phyloP scores from a whole-genome alignment of 768 basidiomycete genomes.

The Cubamyces lactineus region DNA sequence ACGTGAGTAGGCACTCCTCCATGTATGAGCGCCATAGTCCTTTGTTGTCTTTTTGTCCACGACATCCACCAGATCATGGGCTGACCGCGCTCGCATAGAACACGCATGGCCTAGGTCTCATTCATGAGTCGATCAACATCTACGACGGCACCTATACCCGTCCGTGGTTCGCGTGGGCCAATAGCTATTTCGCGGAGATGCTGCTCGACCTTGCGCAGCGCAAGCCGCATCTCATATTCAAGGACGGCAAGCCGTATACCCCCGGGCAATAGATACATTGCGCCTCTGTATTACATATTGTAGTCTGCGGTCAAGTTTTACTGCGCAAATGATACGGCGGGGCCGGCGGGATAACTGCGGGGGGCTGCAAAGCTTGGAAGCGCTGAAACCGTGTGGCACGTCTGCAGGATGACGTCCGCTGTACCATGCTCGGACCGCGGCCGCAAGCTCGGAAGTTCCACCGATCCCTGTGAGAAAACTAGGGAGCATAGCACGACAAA shows the following conservation, averaged over 20 bases:
- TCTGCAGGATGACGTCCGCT: not conserved
- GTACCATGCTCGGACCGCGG: too few relatives aligned
- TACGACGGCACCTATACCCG: constrained; percentile 64
- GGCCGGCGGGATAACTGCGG: constrained; percentile 3
- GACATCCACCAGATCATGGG: not conserved
- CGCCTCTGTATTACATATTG: not conserved
- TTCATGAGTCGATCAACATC: constrained; percentile 75
- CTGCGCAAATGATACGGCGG: constrained; percentile 12
- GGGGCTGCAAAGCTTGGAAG: not conserved
- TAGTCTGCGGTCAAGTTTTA: constrained; percentile 5
- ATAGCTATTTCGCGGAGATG: constrained; percentile 86
- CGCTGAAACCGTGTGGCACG: not conserved
- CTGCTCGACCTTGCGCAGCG: constrained; percentile 73
- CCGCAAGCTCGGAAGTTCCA: too few relatives aligned
- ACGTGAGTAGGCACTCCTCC: constrained; percentile 47
- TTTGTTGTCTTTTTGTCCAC: not conserved
- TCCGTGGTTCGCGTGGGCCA: constrained; percentile 84
- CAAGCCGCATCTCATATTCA: constrained; percentile 71
- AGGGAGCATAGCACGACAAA: not conserved
- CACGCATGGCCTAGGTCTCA: constrained; percentile 73
- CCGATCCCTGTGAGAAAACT: too few relatives aligned
- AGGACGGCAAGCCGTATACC: constrained; percentile 55
- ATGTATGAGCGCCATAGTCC: not conserved
- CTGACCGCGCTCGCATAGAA: constrained; percentile 47
- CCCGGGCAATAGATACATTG: constrained; percentile 41